Evolutionary conservation across 306 rosid species (phyloP).

Genomic region (Quercus aquifolioides): DNA sequence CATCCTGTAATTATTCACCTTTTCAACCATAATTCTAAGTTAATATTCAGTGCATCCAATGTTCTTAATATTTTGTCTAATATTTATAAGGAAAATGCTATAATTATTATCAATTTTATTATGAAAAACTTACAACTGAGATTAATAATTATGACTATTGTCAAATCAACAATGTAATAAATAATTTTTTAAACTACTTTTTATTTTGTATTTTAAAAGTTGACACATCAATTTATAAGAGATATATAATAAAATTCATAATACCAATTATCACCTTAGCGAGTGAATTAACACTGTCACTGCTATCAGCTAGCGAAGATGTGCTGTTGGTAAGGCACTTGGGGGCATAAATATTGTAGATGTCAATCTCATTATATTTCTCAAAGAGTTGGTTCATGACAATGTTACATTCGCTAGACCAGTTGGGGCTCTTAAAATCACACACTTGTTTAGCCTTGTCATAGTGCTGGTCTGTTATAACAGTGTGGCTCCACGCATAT

Average conservation of each 20-base stretch:
- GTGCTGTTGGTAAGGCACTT: slow-evolving; percentile 28
- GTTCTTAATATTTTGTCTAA: background rate
- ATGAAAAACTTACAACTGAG: no score
- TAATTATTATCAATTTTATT: no score
- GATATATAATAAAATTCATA: background rate
- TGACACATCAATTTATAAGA: no score
- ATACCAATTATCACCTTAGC: slow-evolving; percentile 24
- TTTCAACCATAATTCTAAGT: background rate
- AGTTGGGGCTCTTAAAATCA: slow-evolving; percentile 35
- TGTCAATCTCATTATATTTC: slow-evolving; percentile 47
- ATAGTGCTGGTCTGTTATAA: slow-evolving; percentile 45
- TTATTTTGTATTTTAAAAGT: no score
- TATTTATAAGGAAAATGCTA: background rate
- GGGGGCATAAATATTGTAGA: slow-evolving; percentile 56
- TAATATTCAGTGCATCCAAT: background rate
- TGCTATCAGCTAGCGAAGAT: slow-evolving; percentile 17
- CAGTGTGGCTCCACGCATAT: slow-evolving; percentile 68
- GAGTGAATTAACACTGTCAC: slow-evolving; percentile 8
- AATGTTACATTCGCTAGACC: slow-evolving; percentile 46
- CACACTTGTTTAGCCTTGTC: slow-evolving; percentile 45
- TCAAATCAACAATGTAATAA: no score
- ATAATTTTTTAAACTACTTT: no score
- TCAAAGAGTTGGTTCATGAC: slow-evolving; percentile 35
- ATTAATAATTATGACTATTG: no score
- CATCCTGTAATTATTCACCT: slow-evolving; percentile 13